These are phyloP conservation scores for Pythium phragmitis DNA, from an alignment of 352 stramenopile genomes.

Conservation along the genomic window DNA sequence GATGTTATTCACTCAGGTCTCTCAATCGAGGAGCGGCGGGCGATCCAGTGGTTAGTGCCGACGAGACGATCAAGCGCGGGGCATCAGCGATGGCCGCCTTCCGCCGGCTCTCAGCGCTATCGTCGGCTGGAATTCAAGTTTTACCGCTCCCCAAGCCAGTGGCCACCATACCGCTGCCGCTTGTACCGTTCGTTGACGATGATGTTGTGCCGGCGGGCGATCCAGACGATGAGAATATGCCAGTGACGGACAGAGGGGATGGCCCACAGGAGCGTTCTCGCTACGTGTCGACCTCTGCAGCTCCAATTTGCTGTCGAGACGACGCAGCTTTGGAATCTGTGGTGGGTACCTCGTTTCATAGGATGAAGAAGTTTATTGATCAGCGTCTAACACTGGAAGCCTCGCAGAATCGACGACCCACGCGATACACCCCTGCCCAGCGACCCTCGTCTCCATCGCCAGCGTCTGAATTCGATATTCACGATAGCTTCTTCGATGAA, in stretches of 20 bases:
- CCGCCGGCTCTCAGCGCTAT: slow-evolving; percentile 11
- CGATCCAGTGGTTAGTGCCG: slow-evolving; percentile 5
- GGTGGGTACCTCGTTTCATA: not conserved
- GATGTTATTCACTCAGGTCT: slow-evolving; percentile 11
- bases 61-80: slow-evolving; percentile 26
- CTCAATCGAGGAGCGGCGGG: not conserved
- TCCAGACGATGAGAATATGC: slow-evolving; percentile 23
- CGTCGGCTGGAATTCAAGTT: not conserved
- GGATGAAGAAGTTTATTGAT: not conserved
- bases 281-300: not conserved
- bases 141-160: slow-evolving; percentile 10
- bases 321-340: not conserved
- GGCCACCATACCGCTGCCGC: slow-evolving; percentile 2
- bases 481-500: slow-evolving; percentile 28
- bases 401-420: not conserved
- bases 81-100: slow-evolving; percentile 20
- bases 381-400: not conserved
- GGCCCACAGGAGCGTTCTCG: not conserved
- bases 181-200: slow-evolving; percentile 23
- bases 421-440: not conserved
- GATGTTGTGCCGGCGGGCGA: not conserved
- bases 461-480: slow-evolving; percentile 15
- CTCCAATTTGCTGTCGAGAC: not conserved
- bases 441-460: slow-evolving; percentile 11
- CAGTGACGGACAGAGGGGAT: slow-evolving; percentile 12